Evolutionary conservation across 768 basidiomycete genomes (phyloP), one percentile per base, ranked within the genome.

Genomic region (Russula vinacea): DNA sequence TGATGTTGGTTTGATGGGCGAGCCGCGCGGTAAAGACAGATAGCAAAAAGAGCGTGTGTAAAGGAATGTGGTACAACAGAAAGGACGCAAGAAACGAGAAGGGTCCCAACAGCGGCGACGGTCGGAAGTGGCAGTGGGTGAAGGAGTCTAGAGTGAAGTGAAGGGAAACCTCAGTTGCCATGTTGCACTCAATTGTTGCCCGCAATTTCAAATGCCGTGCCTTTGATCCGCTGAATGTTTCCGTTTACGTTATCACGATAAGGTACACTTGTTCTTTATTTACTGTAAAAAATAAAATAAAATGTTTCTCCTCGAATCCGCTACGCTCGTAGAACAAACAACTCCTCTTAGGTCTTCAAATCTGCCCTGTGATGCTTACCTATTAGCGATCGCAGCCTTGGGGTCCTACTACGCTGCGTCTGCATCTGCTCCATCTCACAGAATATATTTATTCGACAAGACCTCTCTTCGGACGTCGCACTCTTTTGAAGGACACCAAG

Each of bases 391-490:
- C 9, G 79, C 83, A 17, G 72, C 77, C 5, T 66, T 84, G 6
- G 75, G 80, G 2, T 72, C 73, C 0, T 73, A 76, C 63, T 84
- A 85, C 62, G 90, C 87, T 8, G 84, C 83, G 10, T 82, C 86
- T 5, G 76, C 82, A 0, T 88, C 88, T 7, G 78, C 85, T 2
- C 83, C 85, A n/a, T 75, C 78, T 8, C 84, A 90, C 69, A 76
- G 77, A 32, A 88, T 92, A 68, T 78, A 87, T 70, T 73, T 91
- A 26, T 84, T 86, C 70, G 88, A 90, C 74, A 86, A 80, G 70
- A 69, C 75, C 1, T 82, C 82, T 39, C 73, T 90, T 19, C 80
- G 75, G 55, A 71, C 71, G 10, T 71, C 80, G 14, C 74, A 78
- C 45, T 79, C 78, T 4, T 77, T 91, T 24, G 68, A 77, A 19